Evolutionary conservation across 768 basidiomycete species (phyloP).

Genomic region (Boletus insuetus): DNA sequence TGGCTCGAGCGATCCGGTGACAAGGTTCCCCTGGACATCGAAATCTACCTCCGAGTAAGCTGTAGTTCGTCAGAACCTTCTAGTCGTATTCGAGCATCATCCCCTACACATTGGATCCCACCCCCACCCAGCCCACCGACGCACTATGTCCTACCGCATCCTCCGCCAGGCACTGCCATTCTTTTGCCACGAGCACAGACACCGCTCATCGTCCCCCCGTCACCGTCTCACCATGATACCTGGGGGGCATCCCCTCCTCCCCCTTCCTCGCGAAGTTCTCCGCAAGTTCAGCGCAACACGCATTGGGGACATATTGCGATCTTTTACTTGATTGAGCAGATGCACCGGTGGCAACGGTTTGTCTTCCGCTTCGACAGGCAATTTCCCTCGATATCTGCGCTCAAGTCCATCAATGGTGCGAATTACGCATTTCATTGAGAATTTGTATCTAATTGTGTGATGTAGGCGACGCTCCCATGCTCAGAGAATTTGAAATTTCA

Average conservation of each 20-base stretch:
- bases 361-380: slow-evolving; percentile 78
- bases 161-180: slow-evolving; percentile 26
- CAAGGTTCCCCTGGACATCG: slow-evolving; percentile 71
- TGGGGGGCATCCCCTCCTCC: slow-evolving; percentile 38
- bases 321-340: slow-evolving; percentile 75
- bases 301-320: slow-evolving; percentile 83
- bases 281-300: slow-evolving; percentile 44
- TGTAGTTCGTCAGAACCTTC: slow-evolving; percentile 24
- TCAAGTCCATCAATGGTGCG: slow-evolving; percentile 71
- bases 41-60: slow-evolving; percentile 66
- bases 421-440: slow-evolving; percentile 1
- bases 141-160: slow-evolving; percentile 38
- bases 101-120: slow-evolving; percentile 34
- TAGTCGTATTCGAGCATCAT: slow-evolving; percentile 25
- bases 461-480: slow-evolving; percentile 66
- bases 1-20: slow-evolving; percentile 81
- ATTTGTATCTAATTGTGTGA: slow-evolving; percentile 1
- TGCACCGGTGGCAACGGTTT: slow-evolving; percentile 80
- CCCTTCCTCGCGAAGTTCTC: slow-evolving; percentile 23
- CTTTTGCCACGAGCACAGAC: slow-evolving; percentile 38
- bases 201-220: slow-evolving; percentile 48
- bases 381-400: slow-evolving; percentile 68
- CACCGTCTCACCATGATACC: slow-evolving; percentile 37
- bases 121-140: slow-evolving; percentile 30
- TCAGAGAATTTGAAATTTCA: slow-evolving; percentile 77